A percentile compares a stretch with the other conserved stretches of the same genome.
Conservation (phyloP, 148 eudicot species). For the Silene latifolia region DNA sequence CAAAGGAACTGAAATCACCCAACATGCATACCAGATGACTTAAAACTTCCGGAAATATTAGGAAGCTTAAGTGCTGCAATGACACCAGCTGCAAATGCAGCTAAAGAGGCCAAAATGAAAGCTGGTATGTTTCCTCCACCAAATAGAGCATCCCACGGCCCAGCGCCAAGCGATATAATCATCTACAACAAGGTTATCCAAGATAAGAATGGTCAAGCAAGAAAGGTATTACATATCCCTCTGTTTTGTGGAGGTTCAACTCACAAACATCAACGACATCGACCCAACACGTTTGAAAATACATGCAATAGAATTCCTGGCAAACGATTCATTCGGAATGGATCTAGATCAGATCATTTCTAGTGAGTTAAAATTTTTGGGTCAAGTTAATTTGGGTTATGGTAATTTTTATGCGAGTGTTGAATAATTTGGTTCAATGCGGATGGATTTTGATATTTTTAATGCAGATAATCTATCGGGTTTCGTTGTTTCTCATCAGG, state of each 20-base stretch:
- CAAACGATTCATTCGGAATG: background rate
- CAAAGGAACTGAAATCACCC: conserved; percentile 40
- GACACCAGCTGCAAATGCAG: conserved; percentile 73
- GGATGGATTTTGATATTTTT: too few relatives aligned
- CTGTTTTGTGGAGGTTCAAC: background rate
- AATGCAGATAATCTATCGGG: too few relatives aligned
- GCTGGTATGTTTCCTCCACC: conserved; percentile 97
- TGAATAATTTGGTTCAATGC: background rate
- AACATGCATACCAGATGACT: conserved; percentile 75
- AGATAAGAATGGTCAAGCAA: background rate
- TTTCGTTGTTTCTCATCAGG: background rate
- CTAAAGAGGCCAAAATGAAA: conserved; percentile 75
- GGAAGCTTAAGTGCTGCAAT: conserved; percentile 75
- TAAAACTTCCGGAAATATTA: conserved; percentile 55
- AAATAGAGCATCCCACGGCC: conserved; percentile 96
- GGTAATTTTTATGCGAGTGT: background rate
- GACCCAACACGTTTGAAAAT: conserved; percentile 6
- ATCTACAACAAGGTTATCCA: conserved; percentile 37
- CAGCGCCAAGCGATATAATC: conserved; percentile 96
- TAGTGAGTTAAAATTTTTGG: background rate
- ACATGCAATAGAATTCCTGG: background rate
- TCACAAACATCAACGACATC: background rate
- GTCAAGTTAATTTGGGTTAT: background rate
- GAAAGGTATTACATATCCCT: too few relatives aligned
- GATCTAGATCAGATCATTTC: background rate